Percentiles rank a stretch among this genome's conserved stretches.
phyloP scores from a whole-genome alignment of 257 asterid species.

The Paulownia fortunei region DNA sequence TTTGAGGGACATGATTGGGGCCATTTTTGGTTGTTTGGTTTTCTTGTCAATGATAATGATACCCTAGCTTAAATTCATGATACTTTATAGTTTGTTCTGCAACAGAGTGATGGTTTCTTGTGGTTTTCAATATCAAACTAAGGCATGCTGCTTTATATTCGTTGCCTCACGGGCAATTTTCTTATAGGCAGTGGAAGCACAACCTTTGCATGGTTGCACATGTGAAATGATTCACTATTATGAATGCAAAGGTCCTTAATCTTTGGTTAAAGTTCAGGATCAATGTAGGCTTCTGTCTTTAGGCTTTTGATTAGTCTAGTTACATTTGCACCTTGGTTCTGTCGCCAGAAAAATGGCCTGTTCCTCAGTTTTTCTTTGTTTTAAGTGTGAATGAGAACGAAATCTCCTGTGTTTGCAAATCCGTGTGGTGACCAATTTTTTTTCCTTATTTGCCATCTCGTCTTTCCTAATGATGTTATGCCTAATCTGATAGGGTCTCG shows the following conservation, averaged over 20 bases:
- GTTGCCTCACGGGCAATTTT: not conserved
- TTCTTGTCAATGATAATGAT: not conserved
- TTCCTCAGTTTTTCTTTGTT: not conserved
- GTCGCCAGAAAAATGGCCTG: not conserved
- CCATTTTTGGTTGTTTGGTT: not conserved
- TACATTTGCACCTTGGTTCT: not conserved
- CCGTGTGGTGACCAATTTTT: not conserved
- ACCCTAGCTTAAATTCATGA: too few species aligned
- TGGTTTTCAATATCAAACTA: not conserved
- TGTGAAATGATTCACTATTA: too few species aligned
- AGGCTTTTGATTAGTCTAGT: not conserved
- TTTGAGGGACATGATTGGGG: not conserved
- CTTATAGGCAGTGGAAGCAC: not conserved
- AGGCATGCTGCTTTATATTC: not conserved
- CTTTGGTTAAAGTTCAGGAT: not conserved
- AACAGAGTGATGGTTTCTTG: not conserved
- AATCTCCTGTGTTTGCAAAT: not conserved
- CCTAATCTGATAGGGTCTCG: constrained; percentile 62
- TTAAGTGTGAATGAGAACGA: not conserved
- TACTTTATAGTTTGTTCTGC: not conserved
- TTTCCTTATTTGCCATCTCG: not conserved
- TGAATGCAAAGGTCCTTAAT: too few species aligned
- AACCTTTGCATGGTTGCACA: not conserved
- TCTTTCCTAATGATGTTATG: too few species aligned
- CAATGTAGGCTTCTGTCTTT: not conserved